Evolutionary conservation across 306 rosid genomes (phyloP).

Genomic region (Astragalus membranaceus): DNA sequence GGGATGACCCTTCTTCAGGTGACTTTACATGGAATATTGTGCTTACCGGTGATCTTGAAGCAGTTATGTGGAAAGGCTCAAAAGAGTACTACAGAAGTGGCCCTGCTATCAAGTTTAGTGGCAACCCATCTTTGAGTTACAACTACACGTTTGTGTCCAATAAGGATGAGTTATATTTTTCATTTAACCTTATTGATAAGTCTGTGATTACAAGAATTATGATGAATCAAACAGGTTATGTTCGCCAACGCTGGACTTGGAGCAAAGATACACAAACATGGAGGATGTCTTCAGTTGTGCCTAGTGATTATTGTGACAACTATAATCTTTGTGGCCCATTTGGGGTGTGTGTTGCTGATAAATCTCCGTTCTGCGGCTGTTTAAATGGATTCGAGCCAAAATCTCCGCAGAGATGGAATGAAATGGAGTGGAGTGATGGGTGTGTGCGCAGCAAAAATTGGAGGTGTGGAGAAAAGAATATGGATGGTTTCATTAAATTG

Average conservation of each 20-base stretch:
- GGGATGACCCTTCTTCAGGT: too few species aligned
- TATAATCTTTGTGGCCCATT: conserved; percentile 36
- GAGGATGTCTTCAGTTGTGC: conserved; percentile 10
- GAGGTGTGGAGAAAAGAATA: conserved; percentile 23
- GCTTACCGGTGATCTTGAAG: too few species aligned
- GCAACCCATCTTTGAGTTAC: not conserved
- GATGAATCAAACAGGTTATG: conserved; percentile 19
- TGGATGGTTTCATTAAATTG: conserved; percentile 28
- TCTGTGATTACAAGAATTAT: not conserved
- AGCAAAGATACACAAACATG: not conserved
- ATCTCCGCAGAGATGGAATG: conserved; percentile 20
- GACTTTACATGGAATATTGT: too few species aligned
- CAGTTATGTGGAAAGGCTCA: too few species aligned
- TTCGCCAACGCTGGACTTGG: conserved; percentile 17
- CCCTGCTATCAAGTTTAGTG: too few species aligned
- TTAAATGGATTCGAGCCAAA: conserved; percentile 41
- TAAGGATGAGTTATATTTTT: conserved; percentile 24
- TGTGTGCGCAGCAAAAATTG: conserved; percentile 24
- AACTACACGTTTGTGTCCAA: not conserved
- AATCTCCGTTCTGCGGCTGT: conserved; percentile 34
- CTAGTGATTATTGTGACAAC: conserved; percentile 31
- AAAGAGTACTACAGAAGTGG: too few species aligned
- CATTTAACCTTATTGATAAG: not conserved
- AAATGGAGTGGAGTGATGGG: conserved; percentile 25
- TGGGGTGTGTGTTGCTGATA: conserved; percentile 22